Evolutionary conservation across 2,329 filamentous ascomycete genomes (phyloP).

Genomic region (Aureobasidium lini): DNA sequence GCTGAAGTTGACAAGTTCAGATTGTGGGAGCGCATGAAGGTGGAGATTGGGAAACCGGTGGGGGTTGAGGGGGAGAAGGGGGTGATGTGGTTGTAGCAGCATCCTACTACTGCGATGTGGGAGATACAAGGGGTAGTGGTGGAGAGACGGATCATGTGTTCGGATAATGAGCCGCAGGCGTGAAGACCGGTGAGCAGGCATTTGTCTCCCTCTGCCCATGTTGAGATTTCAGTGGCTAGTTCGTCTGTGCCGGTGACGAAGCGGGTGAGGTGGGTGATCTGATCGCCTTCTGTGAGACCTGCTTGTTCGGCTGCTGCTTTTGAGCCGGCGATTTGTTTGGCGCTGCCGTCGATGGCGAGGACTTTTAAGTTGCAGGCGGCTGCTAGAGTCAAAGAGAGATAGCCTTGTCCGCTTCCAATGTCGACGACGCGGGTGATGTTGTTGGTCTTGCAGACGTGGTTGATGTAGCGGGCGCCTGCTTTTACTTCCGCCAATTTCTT

Average conservation of each 20-base stretch:
- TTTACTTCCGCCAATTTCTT: constrained; percentile 17
- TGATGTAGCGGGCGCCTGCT: constrained; percentile 14
- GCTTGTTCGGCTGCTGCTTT: constrained; percentile 13
- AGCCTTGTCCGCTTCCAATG: constrained; percentile 17
- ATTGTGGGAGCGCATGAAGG: constrained; percentile 14
- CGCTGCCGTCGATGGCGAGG: constrained; percentile 16
- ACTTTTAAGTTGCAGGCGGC: constrained; percentile 12
- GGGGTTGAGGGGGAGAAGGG: constrained; percentile 6
- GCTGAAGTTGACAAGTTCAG: constrained; percentile 15
- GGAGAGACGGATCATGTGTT: constrained; percentile 16
- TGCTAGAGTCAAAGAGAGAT: constrained; percentile 15
- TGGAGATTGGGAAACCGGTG: constrained; percentile 15
- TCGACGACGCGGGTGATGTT: constrained; percentile 14
- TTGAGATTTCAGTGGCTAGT: constrained; percentile 1
- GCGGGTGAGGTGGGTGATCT: constrained; percentile 14
- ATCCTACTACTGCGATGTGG: constrained; percentile 14
- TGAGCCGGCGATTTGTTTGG: constrained; percentile 16
- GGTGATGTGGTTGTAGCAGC: constrained; percentile 16
- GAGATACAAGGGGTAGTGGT: constrained; percentile 5
- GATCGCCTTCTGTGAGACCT: constrained; percentile 12
- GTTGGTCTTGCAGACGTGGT: constrained; percentile 13
- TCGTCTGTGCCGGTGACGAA: constrained; percentile 11
- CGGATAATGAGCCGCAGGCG: constrained; percentile 15
- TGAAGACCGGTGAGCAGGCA: constrained; percentile 16
- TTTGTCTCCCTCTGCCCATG: constrained; percentile 10